Percentiles rank a stretch among this genome's conserved stretches.
Conservation (phyloP, 768 basidiomycete species). For the Rhodotorula kratochvilovae region DNA sequence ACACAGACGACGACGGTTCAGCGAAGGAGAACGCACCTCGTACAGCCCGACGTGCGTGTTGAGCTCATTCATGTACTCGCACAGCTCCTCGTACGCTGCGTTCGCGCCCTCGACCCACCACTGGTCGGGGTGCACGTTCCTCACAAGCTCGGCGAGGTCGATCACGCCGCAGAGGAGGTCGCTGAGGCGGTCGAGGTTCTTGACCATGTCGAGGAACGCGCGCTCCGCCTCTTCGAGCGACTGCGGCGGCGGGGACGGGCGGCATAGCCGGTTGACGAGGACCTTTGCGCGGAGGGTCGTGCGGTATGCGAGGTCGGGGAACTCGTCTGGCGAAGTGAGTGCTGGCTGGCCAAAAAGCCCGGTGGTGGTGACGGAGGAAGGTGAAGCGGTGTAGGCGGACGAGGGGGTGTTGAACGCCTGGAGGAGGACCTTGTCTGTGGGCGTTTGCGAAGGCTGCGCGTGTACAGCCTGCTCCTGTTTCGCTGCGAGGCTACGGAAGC, state of each 20-base stretch:
- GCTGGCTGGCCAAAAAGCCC: conserved; percentile 81
- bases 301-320: conserved; percentile 68
- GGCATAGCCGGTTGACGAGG: conserved; percentile 71
- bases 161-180: conserved; percentile 94
- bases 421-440: conserved; percentile 17
- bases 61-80: conserved; percentile 94
- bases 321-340: conserved; percentile 64
- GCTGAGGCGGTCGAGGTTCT: conserved; percentile 92
- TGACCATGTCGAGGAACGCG: conserved; percentile 56
- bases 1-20: not conserved
- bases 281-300: conserved; percentile 74
- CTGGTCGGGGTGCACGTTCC: conserved; percentile 86
- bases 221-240: conserved; percentile 54
- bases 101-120: conserved; percentile 79
- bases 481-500: not conserved
- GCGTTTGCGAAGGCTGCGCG: not conserved
- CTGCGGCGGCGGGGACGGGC: conserved; percentile 22
- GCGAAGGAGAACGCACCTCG: conserved; percentile 10
- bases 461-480: not conserved
- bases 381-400: conserved; percentile 7
- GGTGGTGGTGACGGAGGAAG: conserved; percentile 40
- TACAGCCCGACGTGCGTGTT: conserved; percentile 82
- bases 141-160: conserved; percentile 86
- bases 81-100: conserved; percentile 80
- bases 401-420: conserved; percentile 32